Evolutionary conservation across 371 early-diverging fungal genomes (phyloP), one percentile per base, ranked within the genome.

Genomic region (Zopfochytrium polystomum): DNA sequence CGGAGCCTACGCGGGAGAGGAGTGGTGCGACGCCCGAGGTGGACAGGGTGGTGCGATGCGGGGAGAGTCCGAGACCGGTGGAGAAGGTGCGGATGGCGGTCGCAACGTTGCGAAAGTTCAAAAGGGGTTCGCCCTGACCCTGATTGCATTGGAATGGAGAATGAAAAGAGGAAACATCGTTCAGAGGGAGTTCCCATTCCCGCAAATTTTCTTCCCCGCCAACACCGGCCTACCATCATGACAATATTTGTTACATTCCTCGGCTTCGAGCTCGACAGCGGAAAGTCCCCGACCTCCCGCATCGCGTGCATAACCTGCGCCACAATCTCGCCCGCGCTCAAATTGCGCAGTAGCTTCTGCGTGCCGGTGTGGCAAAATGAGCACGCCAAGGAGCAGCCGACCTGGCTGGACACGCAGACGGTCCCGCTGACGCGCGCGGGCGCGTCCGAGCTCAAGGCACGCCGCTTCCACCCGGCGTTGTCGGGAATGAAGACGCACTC

Each of bases 361-460:
- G 92, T 93, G 1, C 95, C 93, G 30, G 93, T 93, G 64, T 90
- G 90, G 74, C 95, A 95, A 63, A 95, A 95, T 15, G 78, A 84
- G 60, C 93, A 95, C 0, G 80, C 80, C 22, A 92, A 65, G 0
- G 90, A 87, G 68, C 93, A 93, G 0, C 93, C 95, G n/a, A 93
- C 83, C 62, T 95, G 95, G n/a, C 87, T 86, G 20, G 88, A 88
- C 18, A 92, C 83, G 60, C 93, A 94, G n/a, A 90, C 73, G 0
- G 93, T 94, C 0, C 84, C 82, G 55, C 86, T 70, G 30, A 15
- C 42, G 2, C 50, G 33, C 25, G 30, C 6, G 13, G 31, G 26
- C 23, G 5, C 18, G 34, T 25, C 44, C 9, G 38, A 15, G 1
- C 32, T 11, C 53, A 55, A 18, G 20, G 38, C 29, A 11, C 26